Percentiles rank a stretch among this genome's conserved stretches.
These are phyloP conservation scores for Xylariaceae sp. DNA, from an alignment of 2,329 filamentous ascomycete species.

Conservation along the genomic window DNA sequence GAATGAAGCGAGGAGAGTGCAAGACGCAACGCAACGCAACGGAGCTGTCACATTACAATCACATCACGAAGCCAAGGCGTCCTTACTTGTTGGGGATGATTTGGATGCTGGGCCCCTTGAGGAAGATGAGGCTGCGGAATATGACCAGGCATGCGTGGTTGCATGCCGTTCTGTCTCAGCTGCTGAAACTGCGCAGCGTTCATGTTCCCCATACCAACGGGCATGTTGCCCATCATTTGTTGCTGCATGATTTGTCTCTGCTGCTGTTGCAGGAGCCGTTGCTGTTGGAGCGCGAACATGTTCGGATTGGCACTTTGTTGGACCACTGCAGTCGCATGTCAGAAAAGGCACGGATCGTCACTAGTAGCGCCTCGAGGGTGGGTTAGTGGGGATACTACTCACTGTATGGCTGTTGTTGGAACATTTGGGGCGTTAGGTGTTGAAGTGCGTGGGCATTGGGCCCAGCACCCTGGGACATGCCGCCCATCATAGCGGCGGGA, in stretches of 20 bases:
- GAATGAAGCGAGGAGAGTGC: neutral
- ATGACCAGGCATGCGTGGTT: conserved; percentile 39
- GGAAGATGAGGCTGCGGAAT: conserved; percentile 37
- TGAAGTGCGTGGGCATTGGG: conserved; percentile 66
- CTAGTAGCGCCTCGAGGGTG: neutral
- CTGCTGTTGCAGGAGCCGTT: conserved; percentile 26
- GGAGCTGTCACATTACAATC: neutral
- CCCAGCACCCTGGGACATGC: conserved; percentile 64
- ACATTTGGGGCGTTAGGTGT: conserved; percentile 62
- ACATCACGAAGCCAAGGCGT: neutral
- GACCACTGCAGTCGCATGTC: conserved; percentile 5
- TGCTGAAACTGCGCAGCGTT: conserved; percentile 39
- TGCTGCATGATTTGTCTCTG: conserved; percentile 31
- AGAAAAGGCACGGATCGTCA: neutral
- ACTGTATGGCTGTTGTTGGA: conserved; percentile 42
- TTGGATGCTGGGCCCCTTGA: conserved; percentile 30
- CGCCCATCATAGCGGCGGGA: conserved; percentile 67
- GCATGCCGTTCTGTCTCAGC: conserved; percentile 36
- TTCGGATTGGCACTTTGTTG: conserved; percentile 13
- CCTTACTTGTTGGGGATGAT: conserved; percentile 28
- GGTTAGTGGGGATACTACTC: conserved; percentile 15
- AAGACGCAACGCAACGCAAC: neutral
- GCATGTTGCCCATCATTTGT: conserved; percentile 36
- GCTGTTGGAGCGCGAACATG: conserved; percentile 24
- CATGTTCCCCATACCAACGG: conserved; percentile 39